Conservation (phyloP, 495 filamentous ascomycete species). For the Neurospora sp. region DNA sequence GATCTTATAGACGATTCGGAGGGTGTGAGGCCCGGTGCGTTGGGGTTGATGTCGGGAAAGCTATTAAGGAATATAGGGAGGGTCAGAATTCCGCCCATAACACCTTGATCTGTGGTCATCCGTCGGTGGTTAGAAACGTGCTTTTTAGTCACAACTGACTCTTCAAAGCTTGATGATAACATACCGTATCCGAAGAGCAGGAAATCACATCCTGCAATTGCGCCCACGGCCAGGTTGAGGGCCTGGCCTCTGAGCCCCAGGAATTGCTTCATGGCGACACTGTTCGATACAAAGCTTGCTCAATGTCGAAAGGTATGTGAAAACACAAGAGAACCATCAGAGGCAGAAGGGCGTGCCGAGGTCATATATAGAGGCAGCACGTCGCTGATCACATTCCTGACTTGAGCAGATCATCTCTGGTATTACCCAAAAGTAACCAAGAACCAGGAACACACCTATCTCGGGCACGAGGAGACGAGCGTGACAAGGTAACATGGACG, state of each 20-base stretch:
- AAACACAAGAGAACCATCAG: background rate
- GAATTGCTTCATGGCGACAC: conserved; percentile 33
- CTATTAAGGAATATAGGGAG: conserved; percentile 41
- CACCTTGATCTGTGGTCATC: conserved; percentile 46
- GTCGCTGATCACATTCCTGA: background rate
- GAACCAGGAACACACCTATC: background rate
- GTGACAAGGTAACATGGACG: background rate
- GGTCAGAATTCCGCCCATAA: conserved; percentile 51
- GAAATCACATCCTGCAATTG: conserved; percentile 64
- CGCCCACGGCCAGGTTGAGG: conserved; percentile 58
- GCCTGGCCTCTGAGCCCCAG: conserved; percentile 57
- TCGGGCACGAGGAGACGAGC: background rate
- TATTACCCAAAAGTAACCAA: background rate
- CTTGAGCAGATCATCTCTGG: background rate
- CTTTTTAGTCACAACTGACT: background rate
- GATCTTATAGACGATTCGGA: conserved; percentile 34
- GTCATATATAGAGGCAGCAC: background rate
- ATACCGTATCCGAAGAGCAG: conserved; percentile 40
- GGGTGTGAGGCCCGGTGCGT: conserved; percentile 16
- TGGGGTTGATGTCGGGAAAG: conserved; percentile 49
- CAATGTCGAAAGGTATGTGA: background rate
- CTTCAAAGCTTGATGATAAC: no score
- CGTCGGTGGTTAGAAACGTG: background rate
- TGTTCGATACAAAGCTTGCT: background rate
- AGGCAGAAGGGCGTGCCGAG: background rate